Percentiles rank a stretch among this genome's conserved stretches.
These are phyloP conservation scores for Flaveria floridana DNA, from an alignment of 140 eudicot genomes.

Conservation along the genomic window DNA sequence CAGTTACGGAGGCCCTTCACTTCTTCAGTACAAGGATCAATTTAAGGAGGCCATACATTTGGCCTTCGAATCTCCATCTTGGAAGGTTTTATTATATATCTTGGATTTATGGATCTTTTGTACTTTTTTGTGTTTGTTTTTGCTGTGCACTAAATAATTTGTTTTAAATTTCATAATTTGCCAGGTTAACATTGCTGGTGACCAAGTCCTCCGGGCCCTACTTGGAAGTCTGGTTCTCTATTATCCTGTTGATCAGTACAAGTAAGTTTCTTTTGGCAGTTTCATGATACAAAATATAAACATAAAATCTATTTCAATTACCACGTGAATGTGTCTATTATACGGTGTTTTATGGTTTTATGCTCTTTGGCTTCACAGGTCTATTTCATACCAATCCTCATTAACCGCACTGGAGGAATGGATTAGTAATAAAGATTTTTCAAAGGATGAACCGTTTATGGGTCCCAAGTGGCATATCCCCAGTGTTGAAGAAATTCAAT, in stretches of 20 bases:
- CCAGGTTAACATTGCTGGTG: conserved; percentile 98
- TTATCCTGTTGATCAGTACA: conserved; percentile 95
- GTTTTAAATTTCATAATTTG: conserved; percentile 16
- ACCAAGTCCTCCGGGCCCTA: conserved; percentile 82
- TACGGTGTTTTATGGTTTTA: neutral
- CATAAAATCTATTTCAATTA: neutral
- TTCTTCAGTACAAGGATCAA: conserved; percentile 65
- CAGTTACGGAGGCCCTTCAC: conserved; percentile 84
- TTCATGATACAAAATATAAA: neutral
- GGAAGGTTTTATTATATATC: conserved; percentile 65
- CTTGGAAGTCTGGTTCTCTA: conserved; percentile 91
- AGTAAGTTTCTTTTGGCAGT: conserved; percentile 44
- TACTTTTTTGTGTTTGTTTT: neutral
- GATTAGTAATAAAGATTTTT: conserved; percentile 77
- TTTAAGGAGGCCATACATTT: conserved; percentile 73
- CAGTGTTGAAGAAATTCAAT: conserved; percentile 64
- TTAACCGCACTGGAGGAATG: conserved; percentile 70
- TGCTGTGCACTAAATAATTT: neutral
- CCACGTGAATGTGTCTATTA: neutral
- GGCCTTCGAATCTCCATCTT: conserved; percentile 90
- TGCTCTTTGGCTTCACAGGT: conserved; percentile 51
- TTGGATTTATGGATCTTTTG: neutral
- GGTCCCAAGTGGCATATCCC: conserved; percentile 94
- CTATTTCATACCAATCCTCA: conserved; percentile 56
- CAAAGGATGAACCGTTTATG: conserved; percentile 42